These are phyloP conservation scores for Monilinia vaccinii-corymbosi DNA, from an alignment of 2,329 filamentous ascomycete species.

Conservation along the genomic window DNA sequence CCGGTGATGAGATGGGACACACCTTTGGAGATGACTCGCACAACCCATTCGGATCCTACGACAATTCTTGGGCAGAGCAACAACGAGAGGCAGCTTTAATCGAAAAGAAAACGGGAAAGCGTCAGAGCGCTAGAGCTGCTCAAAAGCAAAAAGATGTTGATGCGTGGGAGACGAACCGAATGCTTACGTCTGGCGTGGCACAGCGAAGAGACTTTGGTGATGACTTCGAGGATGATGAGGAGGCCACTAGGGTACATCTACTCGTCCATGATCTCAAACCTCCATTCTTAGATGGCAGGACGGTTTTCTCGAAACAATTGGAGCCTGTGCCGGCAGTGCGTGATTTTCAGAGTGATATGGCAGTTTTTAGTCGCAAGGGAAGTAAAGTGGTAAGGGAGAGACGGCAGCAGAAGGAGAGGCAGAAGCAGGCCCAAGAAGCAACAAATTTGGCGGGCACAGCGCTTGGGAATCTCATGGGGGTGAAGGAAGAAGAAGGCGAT, in stretches of 20 bases:
- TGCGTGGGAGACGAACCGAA: slow-evolving; percentile 97
- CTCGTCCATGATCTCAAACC: slow-evolving; percentile 89
- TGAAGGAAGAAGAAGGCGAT: slow-evolving; percentile 88
- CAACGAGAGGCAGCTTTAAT: slow-evolving; percentile 66
- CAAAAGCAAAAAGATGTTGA: slow-evolving; percentile 93
- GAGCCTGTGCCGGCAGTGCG: slow-evolving; percentile 89
- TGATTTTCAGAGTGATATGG: slow-evolving; percentile 97
- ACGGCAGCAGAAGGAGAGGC: slow-evolving; percentile 83
- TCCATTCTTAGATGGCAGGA: slow-evolving; percentile 89
- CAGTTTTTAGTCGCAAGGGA: slow-evolving; percentile 91
- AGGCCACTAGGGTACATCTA: slow-evolving; percentile 79
- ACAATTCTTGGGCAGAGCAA: slow-evolving; percentile 57
- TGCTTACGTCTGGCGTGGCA: slow-evolving; percentile 92
- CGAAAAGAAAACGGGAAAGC: slow-evolving; percentile 70
- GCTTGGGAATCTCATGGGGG: slow-evolving; percentile 88
- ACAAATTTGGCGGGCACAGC: slow-evolving; percentile 89
- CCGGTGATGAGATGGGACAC: slow-evolving; percentile 74
- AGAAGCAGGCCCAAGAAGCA: slow-evolving; percentile 89
- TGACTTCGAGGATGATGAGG: slow-evolving; percentile 85
- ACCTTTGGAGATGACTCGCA: slow-evolving; percentile 87
- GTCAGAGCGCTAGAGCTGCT: slow-evolving; percentile 63
- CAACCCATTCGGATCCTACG: slow-evolving; percentile 77
- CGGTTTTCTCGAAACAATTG: slow-evolving; percentile 92
- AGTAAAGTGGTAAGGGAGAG: slow-evolving; percentile 88
- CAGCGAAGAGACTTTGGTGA: slow-evolving; percentile 74